Evolutionary conservation across 371 early-diverging fungal species (phyloP).

Genomic region (Furculomyces boomerangus): DNA sequence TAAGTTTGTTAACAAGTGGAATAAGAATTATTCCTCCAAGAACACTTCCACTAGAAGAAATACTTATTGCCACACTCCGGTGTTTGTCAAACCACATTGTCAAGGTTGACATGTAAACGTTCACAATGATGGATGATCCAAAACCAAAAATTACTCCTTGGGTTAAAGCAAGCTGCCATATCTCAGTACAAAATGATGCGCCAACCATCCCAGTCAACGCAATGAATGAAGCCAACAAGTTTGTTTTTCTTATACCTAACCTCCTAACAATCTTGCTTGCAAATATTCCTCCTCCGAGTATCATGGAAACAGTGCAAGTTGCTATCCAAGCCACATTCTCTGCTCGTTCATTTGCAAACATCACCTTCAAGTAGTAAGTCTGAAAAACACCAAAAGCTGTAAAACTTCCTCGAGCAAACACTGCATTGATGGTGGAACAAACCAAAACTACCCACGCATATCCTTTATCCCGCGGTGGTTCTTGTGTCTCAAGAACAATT

Average conservation of each 20-base stretch:
- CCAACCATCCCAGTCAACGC: slow-evolving; percentile 22
- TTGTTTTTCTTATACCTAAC: slow-evolving; percentile 32
- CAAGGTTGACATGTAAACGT: slow-evolving; percentile 10
- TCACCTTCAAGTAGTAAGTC: slow-evolving; percentile 19
- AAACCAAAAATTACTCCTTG: slow-evolving; percentile 49
- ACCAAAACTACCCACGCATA: slow-evolving; percentile 1
- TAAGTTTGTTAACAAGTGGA: not conserved
- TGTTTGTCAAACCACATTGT: slow-evolving; percentile 2
- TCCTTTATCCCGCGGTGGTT: not conserved
- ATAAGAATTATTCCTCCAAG: not conserved
- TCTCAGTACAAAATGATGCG: slow-evolving; percentile 31
- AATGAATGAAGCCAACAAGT: slow-evolving; percentile 27
- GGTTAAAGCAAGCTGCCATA: slow-evolving; percentile 40
- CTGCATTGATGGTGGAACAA: not conserved
- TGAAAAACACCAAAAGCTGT: slow-evolving; percentile 16
- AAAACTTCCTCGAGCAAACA: not conserved
- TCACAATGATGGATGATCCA: slow-evolving; percentile 19
- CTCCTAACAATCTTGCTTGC: slow-evolving; percentile 29
- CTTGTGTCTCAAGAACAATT: too few species aligned
- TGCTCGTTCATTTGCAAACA: slow-evolving; percentile 11
- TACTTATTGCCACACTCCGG: not conserved
- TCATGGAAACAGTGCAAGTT: slow-evolving; percentile 10
- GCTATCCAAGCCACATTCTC: slow-evolving; percentile 20
- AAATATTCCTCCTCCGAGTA: slow-evolving; percentile 20
- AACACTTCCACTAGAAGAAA: not conserved